These are phyloP conservation scores for Thalassiosira tumida DNA, from an alignment of 352 stramenopile genomes.

Conservation along the genomic window DNA sequence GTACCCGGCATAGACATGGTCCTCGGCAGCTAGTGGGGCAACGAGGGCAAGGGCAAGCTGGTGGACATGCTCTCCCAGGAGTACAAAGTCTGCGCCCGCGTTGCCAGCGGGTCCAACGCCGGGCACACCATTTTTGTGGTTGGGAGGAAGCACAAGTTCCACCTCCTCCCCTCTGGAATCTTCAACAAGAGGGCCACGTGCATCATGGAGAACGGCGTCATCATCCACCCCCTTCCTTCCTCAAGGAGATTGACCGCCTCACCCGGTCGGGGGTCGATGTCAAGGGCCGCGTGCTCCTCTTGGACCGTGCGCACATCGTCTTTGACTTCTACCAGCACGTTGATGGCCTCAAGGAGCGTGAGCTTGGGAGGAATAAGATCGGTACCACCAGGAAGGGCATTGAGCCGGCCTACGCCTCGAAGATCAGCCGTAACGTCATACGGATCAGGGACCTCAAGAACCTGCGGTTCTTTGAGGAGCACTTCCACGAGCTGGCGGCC, in stretches of 20 bases:
- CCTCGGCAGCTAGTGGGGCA: slow-evolving; percentile 98
- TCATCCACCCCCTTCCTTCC: slow-evolving; percentile 96
- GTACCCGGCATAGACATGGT: slow-evolving; percentile 92
- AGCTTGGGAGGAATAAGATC: slow-evolving; percentile 96
- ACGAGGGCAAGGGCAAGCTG: slow-evolving; percentile 99
- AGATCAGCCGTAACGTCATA: slow-evolving; percentile 98
- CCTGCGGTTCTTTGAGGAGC: slow-evolving; percentile 92
- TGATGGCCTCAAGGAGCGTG: slow-evolving; percentile 90
- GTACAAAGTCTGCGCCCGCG: slow-evolving; percentile 97
- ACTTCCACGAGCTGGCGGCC: slow-evolving; percentile 94
- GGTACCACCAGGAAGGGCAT: slow-evolving; percentile 99
- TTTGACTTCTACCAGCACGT: slow-evolving; percentile 99
- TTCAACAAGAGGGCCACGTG: slow-evolving; percentile 96
- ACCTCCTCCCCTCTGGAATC: slow-evolving; percentile 98
- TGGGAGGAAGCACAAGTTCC: slow-evolving; percentile 99
- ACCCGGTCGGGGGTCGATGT: slow-evolving; percentile 93
- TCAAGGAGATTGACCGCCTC: slow-evolving; percentile 95
- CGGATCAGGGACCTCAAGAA: slow-evolving; percentile 96
- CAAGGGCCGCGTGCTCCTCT: slow-evolving; percentile 94
- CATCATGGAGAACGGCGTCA: slow-evolving; percentile 99
- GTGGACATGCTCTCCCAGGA: slow-evolving; percentile 93
- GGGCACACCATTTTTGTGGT: slow-evolving; percentile 99
- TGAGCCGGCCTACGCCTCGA: slow-evolving; percentile 98
- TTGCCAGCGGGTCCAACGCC: slow-evolving; percentile 98
- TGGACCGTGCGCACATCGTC: slow-evolving; percentile 98